phyloP scores from a whole-genome alignment of 2,329 filamentous ascomycete species.

The Hawksworthiomyces lignivorus region DNA sequence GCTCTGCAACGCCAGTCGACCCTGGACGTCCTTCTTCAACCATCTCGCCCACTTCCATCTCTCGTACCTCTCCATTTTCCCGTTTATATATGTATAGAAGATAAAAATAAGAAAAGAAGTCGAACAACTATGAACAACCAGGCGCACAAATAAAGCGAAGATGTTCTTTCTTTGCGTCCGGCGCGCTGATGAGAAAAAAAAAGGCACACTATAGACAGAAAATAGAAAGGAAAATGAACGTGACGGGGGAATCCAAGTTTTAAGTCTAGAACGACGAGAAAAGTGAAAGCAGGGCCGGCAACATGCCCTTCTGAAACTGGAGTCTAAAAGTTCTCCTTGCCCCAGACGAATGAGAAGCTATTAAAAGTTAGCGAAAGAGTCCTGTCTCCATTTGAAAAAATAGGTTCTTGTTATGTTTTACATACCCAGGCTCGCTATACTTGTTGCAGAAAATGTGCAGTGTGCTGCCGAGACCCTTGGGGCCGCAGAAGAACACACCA shows the following conservation, averaged over 20 bases:
- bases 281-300: not conserved
- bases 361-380: not conserved
- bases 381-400: no score
- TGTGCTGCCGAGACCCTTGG: slow-evolving; percentile 68
- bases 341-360: slow-evolving; percentile 60
- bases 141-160: slow-evolving; percentile 4
- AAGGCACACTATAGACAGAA: slow-evolving; percentile 8
- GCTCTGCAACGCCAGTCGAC: no score
- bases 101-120: not conserved
- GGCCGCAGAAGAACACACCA: slow-evolving; percentile 79
- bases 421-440: slow-evolving; percentile 74
- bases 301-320: not conserved
- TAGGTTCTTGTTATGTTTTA: not conserved
- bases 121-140: not conserved
- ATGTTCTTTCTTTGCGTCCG: slow-evolving; percentile 12
- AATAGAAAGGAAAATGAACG: slow-evolving; percentile 5
- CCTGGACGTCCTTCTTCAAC: not conserved
- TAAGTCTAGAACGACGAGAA: slow-evolving; percentile 9
- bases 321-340: slow-evolving; percentile 59
- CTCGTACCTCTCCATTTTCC: not conserved
- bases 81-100: slow-evolving; percentile 2
- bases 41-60: no score
- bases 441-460: slow-evolving; percentile 82
- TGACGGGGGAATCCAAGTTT: slow-evolving; percentile 11
- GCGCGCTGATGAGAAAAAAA: slow-evolving; percentile 10